Conservation (phyloP, 306 rosid genomes). For the Dryas drummondii region DNA sequence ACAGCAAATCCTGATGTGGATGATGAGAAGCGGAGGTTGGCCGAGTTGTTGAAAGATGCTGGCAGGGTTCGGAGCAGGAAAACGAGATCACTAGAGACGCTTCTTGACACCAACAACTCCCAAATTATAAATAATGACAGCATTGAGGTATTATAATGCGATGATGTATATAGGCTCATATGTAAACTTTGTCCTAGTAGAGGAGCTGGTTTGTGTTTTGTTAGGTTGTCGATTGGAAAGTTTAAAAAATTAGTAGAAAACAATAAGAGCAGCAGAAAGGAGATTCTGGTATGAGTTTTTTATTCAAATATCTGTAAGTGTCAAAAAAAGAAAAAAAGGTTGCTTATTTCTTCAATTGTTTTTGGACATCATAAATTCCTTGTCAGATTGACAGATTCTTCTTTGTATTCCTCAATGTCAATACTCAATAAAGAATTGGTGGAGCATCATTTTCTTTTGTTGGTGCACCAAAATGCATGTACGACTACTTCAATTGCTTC, state of each 20-base stretch:
- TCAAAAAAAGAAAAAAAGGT: slow-evolving; percentile 28
- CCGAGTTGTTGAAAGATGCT: slow-evolving; percentile 71
- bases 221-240: slow-evolving; percentile 29
- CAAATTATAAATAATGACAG: slow-evolving; percentile 32
- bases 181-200: slow-evolving; percentile 15
- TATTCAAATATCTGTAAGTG: slow-evolving; percentile 15
- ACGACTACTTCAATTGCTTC: slow-evolving; percentile 40
- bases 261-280: slow-evolving; percentile 36
- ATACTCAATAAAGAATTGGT: slow-evolving; percentile 28
- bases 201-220: slow-evolving; percentile 31
- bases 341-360: slow-evolving; percentile 28
- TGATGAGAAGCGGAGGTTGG: slow-evolving; percentile 77
- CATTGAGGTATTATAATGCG: slow-evolving; percentile 48
- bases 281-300: slow-evolving; percentile 38
- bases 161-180: slow-evolving; percentile 33
- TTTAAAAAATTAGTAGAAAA: slow-evolving; percentile 23
- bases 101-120: slow-evolving; percentile 50
- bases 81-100: slow-evolving; percentile 61
- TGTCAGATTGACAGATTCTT: slow-evolving; percentile 19
- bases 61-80: slow-evolving; percentile 64
- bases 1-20: slow-evolving; percentile 78
- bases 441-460: slow-evolving; percentile 34
- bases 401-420: slow-evolving; percentile 32
- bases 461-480: slow-evolving; percentile 48
- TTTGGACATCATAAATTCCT: slow-evolving; percentile 29